Base-by-base conservation (phyloP, 345 rosid species). In the Acer negundo region DNA sequence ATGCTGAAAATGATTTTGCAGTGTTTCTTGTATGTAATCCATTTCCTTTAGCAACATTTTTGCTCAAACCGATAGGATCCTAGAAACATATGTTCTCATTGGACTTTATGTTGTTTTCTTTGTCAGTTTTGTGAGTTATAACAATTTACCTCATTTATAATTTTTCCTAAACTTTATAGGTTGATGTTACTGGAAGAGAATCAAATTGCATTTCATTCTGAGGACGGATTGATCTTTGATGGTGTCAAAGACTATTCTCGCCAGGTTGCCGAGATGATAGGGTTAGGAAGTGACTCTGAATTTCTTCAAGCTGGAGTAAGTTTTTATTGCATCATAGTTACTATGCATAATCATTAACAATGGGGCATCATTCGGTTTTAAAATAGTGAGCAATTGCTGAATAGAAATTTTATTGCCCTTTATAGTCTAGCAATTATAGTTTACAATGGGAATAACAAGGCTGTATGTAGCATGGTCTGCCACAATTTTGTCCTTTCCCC, bases 121-220 rank as follows among this genome's bases (percentile, higher is more conserved):
- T 75, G 40, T 47, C 44, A 15, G 9, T 67, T 46, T 62, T 63
- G 42, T 28, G 49, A 69, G 49, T 67, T 51, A 35, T 31, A 26
- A 22, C 73, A 35, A 31, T 73, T 65, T 70, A 62, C n/a, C n/a
- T 42, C 15, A 17, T 42, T 42, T 77, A 63, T 67, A 9, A 56
- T 59, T 15, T 65, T 71, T 24, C 12, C 75, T 47, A 2, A 66
- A 64, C 23, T 35, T 7, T 71, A 38, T 76, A 94, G 99, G 91
- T 77, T 97, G 86, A 97, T 97, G 99, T 75, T 97, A 79, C 89
- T 94, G 65, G 99, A 94, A 87, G 98, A 97, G 89, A 97, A 97
- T 85, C 99, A 97, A 85, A 91, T 96, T 73, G 89, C 97, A 20
- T 94, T 94, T 84, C 99, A 94, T 82, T 90, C 98, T 0, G 97